Evolutionary conservation across 352 stramenopile species (phyloP).

Genomic region (Phytophthora constricta): DNA sequence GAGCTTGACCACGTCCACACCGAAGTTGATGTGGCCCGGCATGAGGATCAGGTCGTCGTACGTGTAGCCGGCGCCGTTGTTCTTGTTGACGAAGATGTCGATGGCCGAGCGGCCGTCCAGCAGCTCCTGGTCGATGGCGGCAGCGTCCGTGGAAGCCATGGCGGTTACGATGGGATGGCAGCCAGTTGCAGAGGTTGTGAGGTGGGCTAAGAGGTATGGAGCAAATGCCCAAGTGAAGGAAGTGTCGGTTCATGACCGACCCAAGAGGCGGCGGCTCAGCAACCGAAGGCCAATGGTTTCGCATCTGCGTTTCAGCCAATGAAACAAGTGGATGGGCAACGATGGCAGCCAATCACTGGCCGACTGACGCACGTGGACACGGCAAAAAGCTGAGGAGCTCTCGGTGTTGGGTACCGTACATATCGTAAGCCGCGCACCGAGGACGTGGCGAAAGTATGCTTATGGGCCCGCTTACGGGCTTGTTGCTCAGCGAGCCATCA

Average conservation of each 20-base stretch:
- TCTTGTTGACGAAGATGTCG: slow-evolving; percentile 90
- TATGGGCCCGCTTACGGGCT: neutral
- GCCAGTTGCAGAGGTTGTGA: neutral
- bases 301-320: slow-evolving; percentile 50
- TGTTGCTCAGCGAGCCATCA: neutral
- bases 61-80: slow-evolving; percentile 82
- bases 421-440: neutral
- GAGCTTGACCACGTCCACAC: slow-evolving; percentile 91
- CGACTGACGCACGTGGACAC: neutral
- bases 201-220: slow-evolving; percentile 13
- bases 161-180: slow-evolving; percentile 11
- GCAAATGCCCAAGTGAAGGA: slow-evolving; percentile 51
- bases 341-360: slow-evolving; percentile 26
- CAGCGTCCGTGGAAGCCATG: too few relatives aligned
- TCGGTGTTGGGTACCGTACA: slow-evolving; percentile 21
- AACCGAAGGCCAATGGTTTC: slow-evolving; percentile 56
- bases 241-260: slow-evolving; percentile 31
- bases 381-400: neutral
- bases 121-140: slow-evolving; percentile 55
- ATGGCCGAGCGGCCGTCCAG: slow-evolving; percentile 78
- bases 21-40: slow-evolving; percentile 78
- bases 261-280: too few relatives aligned
- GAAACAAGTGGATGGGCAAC: neutral
- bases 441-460: neutral
- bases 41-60: slow-evolving; percentile 88